phyloP scores from a whole-genome alignment of 2,329 filamentous ascomycete genomes.

The Phaeosphaeria sp. region DNA sequence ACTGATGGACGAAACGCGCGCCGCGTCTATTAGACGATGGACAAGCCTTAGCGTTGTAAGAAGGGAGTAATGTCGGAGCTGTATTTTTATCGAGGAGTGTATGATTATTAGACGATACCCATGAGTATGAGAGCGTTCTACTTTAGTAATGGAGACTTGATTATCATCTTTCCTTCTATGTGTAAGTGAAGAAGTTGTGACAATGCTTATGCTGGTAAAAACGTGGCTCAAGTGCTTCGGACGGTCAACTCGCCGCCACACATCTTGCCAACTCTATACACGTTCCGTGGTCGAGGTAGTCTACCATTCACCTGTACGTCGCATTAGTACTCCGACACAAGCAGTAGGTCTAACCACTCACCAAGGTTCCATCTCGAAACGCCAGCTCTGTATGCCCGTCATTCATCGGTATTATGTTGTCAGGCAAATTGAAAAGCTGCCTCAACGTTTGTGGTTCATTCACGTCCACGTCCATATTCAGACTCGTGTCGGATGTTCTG shows the following conservation, averaged over 20 bases:
- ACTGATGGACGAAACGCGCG: slow-evolving; percentile 70
- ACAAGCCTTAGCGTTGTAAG: background rate
- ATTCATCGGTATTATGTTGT: slow-evolving; percentile 33
- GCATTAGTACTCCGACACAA: slow-evolving; percentile 6
- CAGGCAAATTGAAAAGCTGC: slow-evolving; percentile 29
- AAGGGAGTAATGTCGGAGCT: background rate
- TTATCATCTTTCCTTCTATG: too few relatives aligned
- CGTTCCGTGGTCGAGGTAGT: slow-evolving; percentile 25
- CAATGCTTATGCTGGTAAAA: too few relatives aligned
- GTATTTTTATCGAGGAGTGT: slow-evolving; percentile 8
- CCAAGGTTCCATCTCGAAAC: slow-evolving; percentile 34
- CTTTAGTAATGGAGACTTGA: slow-evolving; percentile 5
- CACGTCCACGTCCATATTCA: background rate
- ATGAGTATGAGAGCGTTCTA: slow-evolving; percentile 9
- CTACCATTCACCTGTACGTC: slow-evolving; percentile 26
- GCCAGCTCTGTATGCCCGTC: slow-evolving; percentile 32
- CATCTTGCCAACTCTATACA: slow-evolving; percentile 31
- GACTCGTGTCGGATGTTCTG: background rate
- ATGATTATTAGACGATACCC: slow-evolving; percentile 26
- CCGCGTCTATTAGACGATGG: slow-evolving; percentile 29
- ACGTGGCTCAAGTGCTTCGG: background rate
- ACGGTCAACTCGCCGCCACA: slow-evolving; percentile 24
- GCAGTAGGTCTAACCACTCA: slow-evolving; percentile 8
- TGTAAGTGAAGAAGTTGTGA: too few relatives aligned
- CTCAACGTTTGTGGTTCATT: slow-evolving; percentile 6